A percentile compares a stretch with the other conserved stretches of the same genome.
Evolutionary conservation across 2,329 filamentous ascomycete genomes (phyloP).

Genomic region (Aspergillus calidoustus): DNA sequence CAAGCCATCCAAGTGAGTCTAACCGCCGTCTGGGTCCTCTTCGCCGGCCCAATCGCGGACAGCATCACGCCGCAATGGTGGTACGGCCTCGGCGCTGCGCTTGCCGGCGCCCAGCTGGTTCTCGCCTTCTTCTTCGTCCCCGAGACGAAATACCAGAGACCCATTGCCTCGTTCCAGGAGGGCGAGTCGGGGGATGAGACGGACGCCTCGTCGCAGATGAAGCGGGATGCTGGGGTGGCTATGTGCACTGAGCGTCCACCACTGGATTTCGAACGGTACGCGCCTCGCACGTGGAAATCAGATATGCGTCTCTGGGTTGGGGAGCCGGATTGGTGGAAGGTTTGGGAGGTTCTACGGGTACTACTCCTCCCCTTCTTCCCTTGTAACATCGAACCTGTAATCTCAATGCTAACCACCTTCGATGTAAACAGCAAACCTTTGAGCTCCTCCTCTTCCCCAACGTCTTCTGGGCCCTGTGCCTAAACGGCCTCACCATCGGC

Average conservation of each 20-base stretch:
- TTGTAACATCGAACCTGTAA: background rate
- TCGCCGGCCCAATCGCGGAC: slow-evolving; percentile 49
- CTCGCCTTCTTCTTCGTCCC: slow-evolving; percentile 47
- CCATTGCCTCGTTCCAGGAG: slow-evolving; percentile 44
- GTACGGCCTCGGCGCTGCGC: slow-evolving; percentile 48
- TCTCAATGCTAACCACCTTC: too few species aligned
- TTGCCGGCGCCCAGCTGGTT: slow-evolving; percentile 41
- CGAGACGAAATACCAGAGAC: slow-evolving; percentile 49
- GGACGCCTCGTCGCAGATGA: background rate
- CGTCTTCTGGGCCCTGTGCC: slow-evolving; percentile 47
- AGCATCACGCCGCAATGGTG: slow-evolving; percentile 49
- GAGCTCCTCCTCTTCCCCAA: slow-evolving; percentile 47
- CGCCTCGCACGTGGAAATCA: slow-evolving; percentile 39
- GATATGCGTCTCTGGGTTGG: slow-evolving; percentile 49
- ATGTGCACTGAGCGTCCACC: slow-evolving; percentile 25
- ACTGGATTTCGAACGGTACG: slow-evolving; percentile 44
- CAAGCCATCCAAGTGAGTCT: slow-evolving; percentile 47
- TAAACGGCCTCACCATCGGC: slow-evolving; percentile 48
- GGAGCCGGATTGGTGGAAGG: slow-evolving; percentile 43
- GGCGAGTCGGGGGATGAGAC: slow-evolving; percentile 20
- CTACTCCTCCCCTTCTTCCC: background rate
- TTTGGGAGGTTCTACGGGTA: slow-evolving; percentile 28
- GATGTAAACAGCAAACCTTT: slow-evolving; percentile 31
- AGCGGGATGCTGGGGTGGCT: background rate
- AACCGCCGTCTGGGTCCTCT: slow-evolving; percentile 44